These are phyloP conservation scores for Fusarium clavum DNA, from an alignment of 2,329 filamentous ascomycete genomes.

Conservation along the genomic window DNA sequence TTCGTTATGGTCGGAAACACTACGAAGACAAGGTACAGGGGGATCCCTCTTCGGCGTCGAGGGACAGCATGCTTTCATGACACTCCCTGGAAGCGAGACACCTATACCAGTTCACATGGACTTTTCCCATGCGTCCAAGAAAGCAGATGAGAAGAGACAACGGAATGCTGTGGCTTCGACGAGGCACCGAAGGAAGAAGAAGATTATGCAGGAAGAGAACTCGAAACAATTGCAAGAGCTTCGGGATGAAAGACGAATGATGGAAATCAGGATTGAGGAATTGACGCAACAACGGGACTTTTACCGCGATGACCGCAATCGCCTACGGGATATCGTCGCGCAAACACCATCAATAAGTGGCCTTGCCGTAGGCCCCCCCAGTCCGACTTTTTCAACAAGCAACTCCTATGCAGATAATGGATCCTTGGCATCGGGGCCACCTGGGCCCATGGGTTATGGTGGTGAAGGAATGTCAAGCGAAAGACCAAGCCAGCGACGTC, in stretches of 20 bases:
- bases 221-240: conserved; percentile 75
- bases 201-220: conserved; percentile 83
- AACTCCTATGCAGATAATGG: conserved; percentile 55
- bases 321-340: conserved; percentile 73
- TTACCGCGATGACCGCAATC: conserved; percentile 78
- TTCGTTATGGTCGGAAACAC: conserved; percentile 50
- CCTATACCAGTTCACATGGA: conserved; percentile 76
- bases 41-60: conserved; percentile 47
- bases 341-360: conserved; percentile 68
- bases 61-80: conserved; percentile 55
- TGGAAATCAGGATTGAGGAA: conserved; percentile 65
- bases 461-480: conserved; percentile 60
- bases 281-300: conserved; percentile 66
- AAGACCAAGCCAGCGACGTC: conserved; percentile 59
- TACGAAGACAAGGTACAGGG: conserved; percentile 48
- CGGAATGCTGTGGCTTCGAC: conserved; percentile 88
- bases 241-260: conserved; percentile 74
- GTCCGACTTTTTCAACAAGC: conserved; percentile 56
- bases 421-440: conserved; percentile 47
- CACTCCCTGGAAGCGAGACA: conserved; percentile 53
- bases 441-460: conserved; percentile 51
- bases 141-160: conserved; percentile 86
- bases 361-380: conserved; percentile 64
- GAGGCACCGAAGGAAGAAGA: conserved; percentile 82
- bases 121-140: conserved; percentile 82